Evolutionary conservation across 2,329 filamentous ascomycete genomes (phyloP), one percentile per base, ranked within the genome.

Genomic region (Alternaria postmessia): DNA sequence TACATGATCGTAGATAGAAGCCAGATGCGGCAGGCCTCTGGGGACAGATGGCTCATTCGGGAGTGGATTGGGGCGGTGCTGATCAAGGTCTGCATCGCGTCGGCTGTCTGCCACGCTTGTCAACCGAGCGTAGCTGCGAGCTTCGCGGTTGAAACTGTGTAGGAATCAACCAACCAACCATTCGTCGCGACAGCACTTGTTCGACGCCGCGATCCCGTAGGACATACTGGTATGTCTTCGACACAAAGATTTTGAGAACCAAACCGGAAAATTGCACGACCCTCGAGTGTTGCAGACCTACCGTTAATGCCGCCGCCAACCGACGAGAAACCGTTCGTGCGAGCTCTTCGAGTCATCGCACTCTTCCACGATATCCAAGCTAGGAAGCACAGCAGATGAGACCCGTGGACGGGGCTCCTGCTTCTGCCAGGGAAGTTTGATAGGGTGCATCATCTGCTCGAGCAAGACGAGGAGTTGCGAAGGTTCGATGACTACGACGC

Each of bases 251-350:
- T 9, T 54, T 52, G 49, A 20, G 55, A 47, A 62, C 47, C 26
- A 61, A 22, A 2, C 4, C 51, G 61, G 20, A 34, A 62, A 18
- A 57, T 68, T 24, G 68, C 68, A 32, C 65, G 58, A 24, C 67
- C 67, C 47, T 61, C n/a, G n/a, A n/a, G n/a, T n/a, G n/a, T n/a
- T n/a, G 53, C 47, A 54, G 22, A 65, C 14, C 46, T 32, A 54
- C 67, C 62, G 56, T 61, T 66, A 51, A 70, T 64, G 54, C 68
- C 67, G 62, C 67, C 64, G 28, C 52, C 44, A n/a, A 66, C 64
- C 39, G 54, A 67, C 51, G 57, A 68, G 67, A 69, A 66, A 54
- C 56, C 42, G 51, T 65, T 54, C 48, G 26, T 58, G 38, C 56
- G 63, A 57, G 63, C 57, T 34, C 51, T 16, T 49, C 60, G 56